Percentiles rank a stretch among this genome's conserved stretches.
phyloP scores from a whole-genome alignment of 106 monocot species.

The Apostasia shenzhenica region DNA sequence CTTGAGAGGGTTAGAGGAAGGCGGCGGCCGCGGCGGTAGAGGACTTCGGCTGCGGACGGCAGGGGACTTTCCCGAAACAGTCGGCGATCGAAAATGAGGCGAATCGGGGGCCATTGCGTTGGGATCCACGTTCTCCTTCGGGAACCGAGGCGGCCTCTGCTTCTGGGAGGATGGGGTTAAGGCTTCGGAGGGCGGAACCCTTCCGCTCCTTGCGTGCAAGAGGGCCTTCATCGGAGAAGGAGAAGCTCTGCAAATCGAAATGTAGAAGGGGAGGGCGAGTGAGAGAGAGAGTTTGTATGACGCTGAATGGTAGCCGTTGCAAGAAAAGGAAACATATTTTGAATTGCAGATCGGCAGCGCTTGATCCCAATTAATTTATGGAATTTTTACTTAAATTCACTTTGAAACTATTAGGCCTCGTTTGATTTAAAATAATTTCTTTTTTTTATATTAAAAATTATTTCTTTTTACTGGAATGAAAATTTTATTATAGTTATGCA shows the following conservation, averaged over 20 bases:
- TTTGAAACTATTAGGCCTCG: too few relatives aligned
- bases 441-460: too few relatives aligned
- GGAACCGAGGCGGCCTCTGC: conserved; percentile 24
- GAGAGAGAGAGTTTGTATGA: background rate
- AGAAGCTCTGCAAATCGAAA: conserved; percentile 14
- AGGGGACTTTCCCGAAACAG: conserved; percentile 19
- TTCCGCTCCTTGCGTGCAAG: conserved; percentile 18
- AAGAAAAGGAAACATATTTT: conserved; percentile 5
- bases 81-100: conserved; percentile 30
- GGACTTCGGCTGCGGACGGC: conserved; percentile 50
- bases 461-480: too few relatives aligned
- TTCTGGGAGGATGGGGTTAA: conserved; percentile 40
- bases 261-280: background rate
- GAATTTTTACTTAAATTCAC: too few relatives aligned
- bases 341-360: conserved; percentile 6
- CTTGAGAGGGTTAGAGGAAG: conserved; percentile 39
- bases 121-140: conserved; percentile 95
- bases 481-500: too few relatives aligned
- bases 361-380: too few relatives aligned
- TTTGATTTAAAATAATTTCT: too few relatives aligned
- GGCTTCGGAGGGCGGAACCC: conserved; percentile 27
- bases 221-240: conserved; percentile 28
- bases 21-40: conserved; percentile 64
- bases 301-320: conserved; percentile 8
- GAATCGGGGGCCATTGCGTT: conserved; percentile 18